Conservation (phyloP, 495 filamentous ascomycete genomes). For the Parachaetomium inaequale region DNA sequence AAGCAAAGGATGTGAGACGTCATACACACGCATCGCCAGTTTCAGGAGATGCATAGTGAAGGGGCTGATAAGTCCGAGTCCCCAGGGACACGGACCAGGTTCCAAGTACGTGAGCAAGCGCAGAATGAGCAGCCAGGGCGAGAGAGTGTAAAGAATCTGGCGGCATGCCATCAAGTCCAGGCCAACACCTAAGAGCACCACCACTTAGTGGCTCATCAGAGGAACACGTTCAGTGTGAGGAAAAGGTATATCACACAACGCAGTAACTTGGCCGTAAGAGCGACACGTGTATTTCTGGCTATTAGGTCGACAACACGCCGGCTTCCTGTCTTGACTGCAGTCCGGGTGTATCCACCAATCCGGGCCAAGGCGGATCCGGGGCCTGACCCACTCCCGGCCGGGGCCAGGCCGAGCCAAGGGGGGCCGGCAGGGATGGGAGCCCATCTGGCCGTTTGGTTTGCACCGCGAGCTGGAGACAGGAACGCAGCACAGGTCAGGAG, state of each 20-base stretch:
- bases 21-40: too few relatives aligned
- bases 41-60: too few relatives aligned
- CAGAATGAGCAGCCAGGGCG: too few relatives aligned
- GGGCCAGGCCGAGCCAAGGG: not conserved
- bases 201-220: not conserved
- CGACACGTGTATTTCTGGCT: conserved; percentile 1
- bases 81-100: too few relatives aligned
- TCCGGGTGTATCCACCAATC: not conserved
- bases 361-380: not conserved
- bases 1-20: too few relatives aligned
- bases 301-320: not conserved
- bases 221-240: not conserved
- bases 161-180: not conserved
- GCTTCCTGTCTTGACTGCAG: not conserved
- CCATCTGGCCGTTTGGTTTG: not conserved
- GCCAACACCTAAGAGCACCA: not conserved
- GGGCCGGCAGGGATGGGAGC: not conserved
- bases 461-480: not conserved
- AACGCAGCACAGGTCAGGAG: not conserved
- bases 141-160: too few relatives aligned
- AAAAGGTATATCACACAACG: not conserved
- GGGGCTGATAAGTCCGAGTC: too few relatives aligned
- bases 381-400: not conserved
- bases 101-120: too few relatives aligned
- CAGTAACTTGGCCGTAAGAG: not conserved